Conservation (phyloP, 1,284 basidiomycete genomes). For the Cutaneotrichosporon dermatis region DNA sequence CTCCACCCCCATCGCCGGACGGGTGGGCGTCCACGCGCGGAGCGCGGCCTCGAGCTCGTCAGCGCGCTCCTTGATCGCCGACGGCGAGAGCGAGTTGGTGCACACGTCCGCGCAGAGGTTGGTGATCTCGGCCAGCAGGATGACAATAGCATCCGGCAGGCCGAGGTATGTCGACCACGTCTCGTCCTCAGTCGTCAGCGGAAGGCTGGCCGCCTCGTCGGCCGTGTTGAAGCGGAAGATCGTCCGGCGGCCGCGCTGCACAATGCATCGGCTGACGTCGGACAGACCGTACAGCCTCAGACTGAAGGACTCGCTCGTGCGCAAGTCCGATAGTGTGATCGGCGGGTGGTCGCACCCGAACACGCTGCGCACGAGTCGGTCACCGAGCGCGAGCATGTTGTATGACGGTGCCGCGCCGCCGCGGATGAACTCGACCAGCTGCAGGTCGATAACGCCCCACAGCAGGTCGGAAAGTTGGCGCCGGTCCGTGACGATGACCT, state of each 20-base stretch:
- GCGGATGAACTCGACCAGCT: slow-evolving; percentile 30
- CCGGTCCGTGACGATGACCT: slow-evolving; percentile 22
- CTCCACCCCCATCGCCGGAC: slow-evolving; percentile 1
- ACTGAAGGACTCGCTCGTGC: slow-evolving; percentile 22
- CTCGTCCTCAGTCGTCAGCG: slow-evolving; percentile 19
- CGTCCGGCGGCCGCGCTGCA: slow-evolving; percentile 26
- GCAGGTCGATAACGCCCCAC: slow-evolving; percentile 35
- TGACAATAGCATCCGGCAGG: slow-evolving; percentile 29
- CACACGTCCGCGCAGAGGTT: slow-evolving; percentile 27
- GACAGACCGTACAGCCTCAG: slow-evolving; percentile 28
- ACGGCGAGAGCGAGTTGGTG: background rate
- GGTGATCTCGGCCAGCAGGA: slow-evolving; percentile 30
- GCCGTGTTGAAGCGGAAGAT: slow-evolving; percentile 8
- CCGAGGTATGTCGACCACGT: slow-evolving; percentile 34
- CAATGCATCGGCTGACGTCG: slow-evolving; percentile 31
- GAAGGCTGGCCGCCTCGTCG: slow-evolving; percentile 4
- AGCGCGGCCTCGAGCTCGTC: slow-evolving; percentile 25
- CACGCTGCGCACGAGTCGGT: slow-evolving; percentile 22
- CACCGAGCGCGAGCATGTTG: slow-evolving; percentile 30
- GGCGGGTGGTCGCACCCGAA: slow-evolving; percentile 19
- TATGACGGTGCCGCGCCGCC: slow-evolving; percentile 29
- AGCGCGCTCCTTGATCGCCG: slow-evolving; percentile 19
- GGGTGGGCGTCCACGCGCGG: slow-evolving; percentile 16
- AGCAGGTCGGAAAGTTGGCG: slow-evolving; percentile 27
- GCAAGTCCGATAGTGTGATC: slow-evolving; percentile 19